These are phyloP conservation scores for Nigrospora osmanthi DNA, from an alignment of 2,329 filamentous ascomycete genomes.

Conservation along the genomic window DNA sequence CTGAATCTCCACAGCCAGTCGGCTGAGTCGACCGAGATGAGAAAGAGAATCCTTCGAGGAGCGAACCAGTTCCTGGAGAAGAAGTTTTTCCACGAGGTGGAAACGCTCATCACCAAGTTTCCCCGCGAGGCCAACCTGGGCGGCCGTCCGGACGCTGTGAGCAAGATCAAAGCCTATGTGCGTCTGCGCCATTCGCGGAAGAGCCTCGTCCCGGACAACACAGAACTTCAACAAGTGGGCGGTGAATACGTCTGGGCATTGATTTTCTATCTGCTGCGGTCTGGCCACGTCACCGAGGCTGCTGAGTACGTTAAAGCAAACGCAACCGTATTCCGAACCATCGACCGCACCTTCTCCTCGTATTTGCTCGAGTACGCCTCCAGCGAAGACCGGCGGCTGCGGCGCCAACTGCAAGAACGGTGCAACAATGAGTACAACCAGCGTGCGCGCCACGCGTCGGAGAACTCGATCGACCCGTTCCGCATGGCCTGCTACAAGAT, in stretches of 20 bases:
- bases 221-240: conserved; percentile 70
- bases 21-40: conserved; percentile 54
- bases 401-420: conserved; percentile 71
- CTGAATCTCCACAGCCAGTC: conserved; percentile 67
- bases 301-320: conserved; percentile 78
- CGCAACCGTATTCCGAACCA: conserved; percentile 73
- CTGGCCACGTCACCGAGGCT: conserved; percentile 77
- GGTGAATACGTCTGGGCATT: conserved; percentile 90
- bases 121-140: conserved; percentile 84
- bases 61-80: conserved; percentile 75
- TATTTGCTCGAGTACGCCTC: conserved; percentile 82
- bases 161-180: conserved; percentile 89
- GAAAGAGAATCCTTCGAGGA: conserved; percentile 72
- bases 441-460: conserved; percentile 73
- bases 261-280: conserved; percentile 83
- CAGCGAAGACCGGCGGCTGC: conserved; percentile 68
- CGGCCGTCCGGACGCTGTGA: conserved; percentile 78
- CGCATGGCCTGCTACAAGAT: conserved; percentile 98
- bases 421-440: conserved; percentile 89
- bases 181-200: conserved; percentile 72
- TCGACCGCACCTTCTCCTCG: conserved; percentile 82
- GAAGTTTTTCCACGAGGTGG: conserved; percentile 71
- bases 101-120: conserved; percentile 70
- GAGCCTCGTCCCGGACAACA: conserved; percentile 75
- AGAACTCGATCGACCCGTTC: conserved; percentile 87